Evolutionary conservation across 2,329 filamentous ascomycete genomes (phyloP).

Genomic region (Venturia pyrina): DNA sequence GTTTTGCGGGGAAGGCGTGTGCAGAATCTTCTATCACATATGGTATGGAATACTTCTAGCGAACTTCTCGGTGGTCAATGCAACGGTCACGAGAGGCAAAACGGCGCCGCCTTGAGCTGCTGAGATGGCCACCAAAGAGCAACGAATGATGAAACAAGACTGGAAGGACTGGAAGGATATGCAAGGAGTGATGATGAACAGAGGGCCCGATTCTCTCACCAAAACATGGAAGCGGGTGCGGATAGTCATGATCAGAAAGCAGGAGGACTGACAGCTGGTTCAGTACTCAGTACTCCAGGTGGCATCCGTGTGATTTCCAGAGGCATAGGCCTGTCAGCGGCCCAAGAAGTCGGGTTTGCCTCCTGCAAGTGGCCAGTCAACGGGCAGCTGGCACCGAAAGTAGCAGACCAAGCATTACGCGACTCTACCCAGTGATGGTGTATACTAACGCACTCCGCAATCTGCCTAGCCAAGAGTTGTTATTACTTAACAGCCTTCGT

Average conservation of each 20-base stretch:
- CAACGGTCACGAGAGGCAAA: neutral
- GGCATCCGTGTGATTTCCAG: too few species aligned
- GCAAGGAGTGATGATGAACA: neutral
- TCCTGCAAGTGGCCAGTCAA: neutral
- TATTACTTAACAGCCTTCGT: neutral
- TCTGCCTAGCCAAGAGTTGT: neutral
- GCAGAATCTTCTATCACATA: neutral
- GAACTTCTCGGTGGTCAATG: neutral
- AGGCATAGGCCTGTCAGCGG: neutral
- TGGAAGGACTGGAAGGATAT: too few species aligned
- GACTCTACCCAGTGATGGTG: neutral
- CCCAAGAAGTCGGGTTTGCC: neutral
- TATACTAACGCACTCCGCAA: neutral
- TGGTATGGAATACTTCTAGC: too few species aligned
- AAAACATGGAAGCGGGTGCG: too few species aligned
- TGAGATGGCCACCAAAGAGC: neutral
- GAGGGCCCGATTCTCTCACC: too few species aligned
- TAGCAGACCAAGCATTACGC: neutral
- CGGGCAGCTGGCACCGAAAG: neutral
- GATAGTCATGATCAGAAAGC: neutral
- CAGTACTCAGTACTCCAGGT: too few species aligned
- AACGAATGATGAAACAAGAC: neutral
- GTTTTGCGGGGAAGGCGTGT: constrained; percentile 2
- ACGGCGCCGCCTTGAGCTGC: neutral
- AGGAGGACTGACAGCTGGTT: neutral